Conservation (phyloP, 495 filamentous ascomycete species). For the Penicillium arizonense region DNA sequence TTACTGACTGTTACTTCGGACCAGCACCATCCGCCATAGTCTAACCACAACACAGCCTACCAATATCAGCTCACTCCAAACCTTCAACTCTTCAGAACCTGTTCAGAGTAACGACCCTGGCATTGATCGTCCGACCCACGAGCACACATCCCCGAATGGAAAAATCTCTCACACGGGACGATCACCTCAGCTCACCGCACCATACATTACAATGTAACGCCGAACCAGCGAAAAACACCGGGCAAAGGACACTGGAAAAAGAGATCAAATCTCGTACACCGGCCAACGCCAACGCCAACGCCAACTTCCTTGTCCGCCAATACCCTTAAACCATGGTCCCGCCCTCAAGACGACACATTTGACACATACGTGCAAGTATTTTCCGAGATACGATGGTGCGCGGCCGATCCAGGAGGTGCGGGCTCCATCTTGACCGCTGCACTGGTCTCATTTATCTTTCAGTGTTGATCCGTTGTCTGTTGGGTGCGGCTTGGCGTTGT, state of each 20-base stretch:
- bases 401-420: constrained; percentile 2
- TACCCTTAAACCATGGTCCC: neutral
- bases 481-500: constrained; percentile 15
- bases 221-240: no score
- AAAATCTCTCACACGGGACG: constrained; percentile 7
- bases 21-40: neutral
- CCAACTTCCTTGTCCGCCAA: neutral
- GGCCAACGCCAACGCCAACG: neutral
- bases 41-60: neutral
- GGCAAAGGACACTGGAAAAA: no score
- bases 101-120: no score
- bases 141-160: neutral
- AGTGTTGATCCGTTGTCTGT: constrained; percentile 12
- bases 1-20: neutral
- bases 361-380: neutral
- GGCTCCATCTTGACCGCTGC: neutral
- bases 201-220: no score
- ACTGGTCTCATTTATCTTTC: neutral
- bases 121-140: neutral
- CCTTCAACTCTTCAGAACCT: no score
- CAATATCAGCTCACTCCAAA: no score
- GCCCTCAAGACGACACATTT: neutral
- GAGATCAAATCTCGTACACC: neutral
- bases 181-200: neutral
- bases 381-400: neutral